Evolutionary conservation across 106 monocot species (phyloP).

Genomic region (Dioscorea dumetorum): DNA sequence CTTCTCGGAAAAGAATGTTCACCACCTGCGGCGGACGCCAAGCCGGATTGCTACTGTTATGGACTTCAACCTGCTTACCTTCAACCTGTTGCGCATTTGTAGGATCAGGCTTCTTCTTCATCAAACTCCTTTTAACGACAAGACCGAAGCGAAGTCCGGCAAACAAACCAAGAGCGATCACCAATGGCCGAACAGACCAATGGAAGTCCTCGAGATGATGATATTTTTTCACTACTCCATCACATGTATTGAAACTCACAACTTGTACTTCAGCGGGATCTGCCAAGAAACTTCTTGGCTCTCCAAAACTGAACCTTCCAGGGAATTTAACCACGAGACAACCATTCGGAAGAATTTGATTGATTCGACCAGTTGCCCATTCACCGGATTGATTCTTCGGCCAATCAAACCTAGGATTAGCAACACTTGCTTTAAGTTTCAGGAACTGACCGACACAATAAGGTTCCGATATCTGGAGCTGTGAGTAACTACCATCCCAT

Average conservation of each 20-base stretch:
- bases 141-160: conserved; percentile 56
- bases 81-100: conserved; percentile 4
- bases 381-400: conserved; percentile 27
- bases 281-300: conserved; percentile 27
- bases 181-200: conserved; percentile 82
- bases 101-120: conserved; percentile 24
- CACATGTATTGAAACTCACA: conserved; percentile 58
- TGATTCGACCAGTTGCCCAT: conserved; percentile 59
- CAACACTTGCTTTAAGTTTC: conserved; percentile 39
- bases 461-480: conserved; percentile 74
- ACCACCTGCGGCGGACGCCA: conserved; percentile 71
- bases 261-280: conserved; percentile 75
- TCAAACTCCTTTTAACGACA: conserved; percentile 25
- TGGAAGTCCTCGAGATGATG: conserved; percentile 90
- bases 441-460: conserved; percentile 70
- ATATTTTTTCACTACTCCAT: conserved; percentile 77
- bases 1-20: conserved; percentile 67
- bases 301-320: conserved; percentile 52
- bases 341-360: conserved; percentile 64
- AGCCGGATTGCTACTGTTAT: conserved; percentile 19
- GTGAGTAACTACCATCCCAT: conserved; percentile 46
- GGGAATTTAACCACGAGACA: conserved; percentile 82
- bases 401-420: conserved; percentile 64
- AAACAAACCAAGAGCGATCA: conserved; percentile 63
- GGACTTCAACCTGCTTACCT: conserved; percentile 21